Evolutionary conservation across 306 rosid species (phyloP).

Genomic region (Cicer yamashitae): DNA sequence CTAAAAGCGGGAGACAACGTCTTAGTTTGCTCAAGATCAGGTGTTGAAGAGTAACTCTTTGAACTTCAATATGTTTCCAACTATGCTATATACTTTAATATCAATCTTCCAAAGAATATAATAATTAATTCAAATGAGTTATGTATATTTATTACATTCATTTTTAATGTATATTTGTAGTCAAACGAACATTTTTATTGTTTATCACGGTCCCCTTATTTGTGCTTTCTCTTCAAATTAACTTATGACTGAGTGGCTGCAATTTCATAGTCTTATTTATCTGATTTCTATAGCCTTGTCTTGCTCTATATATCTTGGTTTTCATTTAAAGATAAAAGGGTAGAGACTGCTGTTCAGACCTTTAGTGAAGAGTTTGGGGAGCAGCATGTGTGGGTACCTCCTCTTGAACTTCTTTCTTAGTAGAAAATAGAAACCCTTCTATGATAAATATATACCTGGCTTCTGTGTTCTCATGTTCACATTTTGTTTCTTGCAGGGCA

Average conservation of each 20-base stretch:
- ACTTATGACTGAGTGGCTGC: constrained; percentile 10
- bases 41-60: constrained; percentile 53
- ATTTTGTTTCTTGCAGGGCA: constrained; percentile 66
- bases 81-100: constrained; percentile 1
- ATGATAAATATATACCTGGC: constrained; percentile 5
- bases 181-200: constrained; percentile 14
- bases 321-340: constrained; percentile 64
- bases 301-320: constrained; percentile 28
- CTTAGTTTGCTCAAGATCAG: constrained; percentile 81
- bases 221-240: constrained; percentile 29
- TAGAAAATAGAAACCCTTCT: constrained; percentile 18
- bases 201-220: background rate
- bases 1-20: constrained; percentile 87
- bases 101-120: background rate
- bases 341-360: constrained; percentile 65
- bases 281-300: constrained; percentile 20
- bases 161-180: constrained; percentile 9
- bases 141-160: background rate
- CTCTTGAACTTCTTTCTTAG: constrained; percentile 52
- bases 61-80: constrained; percentile 31
- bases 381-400: constrained; percentile 98
- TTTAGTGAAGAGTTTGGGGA: constrained; percentile 76
- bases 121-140: background rate
- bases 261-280: constrained; percentile 29
- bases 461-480: constrained; percentile 42